Evolutionary conservation across 2,329 filamentous ascomycete species (phyloP).

Genomic region (Nannizziopsis barbatae): DNA sequence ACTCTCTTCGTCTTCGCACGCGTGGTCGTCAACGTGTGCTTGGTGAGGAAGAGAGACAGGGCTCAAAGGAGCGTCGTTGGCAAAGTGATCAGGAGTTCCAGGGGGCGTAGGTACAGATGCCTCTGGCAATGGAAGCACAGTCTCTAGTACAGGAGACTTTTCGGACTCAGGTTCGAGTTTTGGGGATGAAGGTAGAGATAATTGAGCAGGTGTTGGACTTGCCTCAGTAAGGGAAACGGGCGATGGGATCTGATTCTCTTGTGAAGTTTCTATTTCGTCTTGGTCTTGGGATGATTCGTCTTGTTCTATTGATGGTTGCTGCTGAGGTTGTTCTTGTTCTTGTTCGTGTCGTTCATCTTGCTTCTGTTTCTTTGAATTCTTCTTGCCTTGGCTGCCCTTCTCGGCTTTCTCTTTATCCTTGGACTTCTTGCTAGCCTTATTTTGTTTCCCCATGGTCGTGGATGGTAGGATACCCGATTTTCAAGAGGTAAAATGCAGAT

Average conservation of each 20-base stretch:
- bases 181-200: constrained; percentile 10
- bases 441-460: constrained; percentile 11
- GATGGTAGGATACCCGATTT: constrained; percentile 2
- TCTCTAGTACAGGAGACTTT: constrained; percentile 16
- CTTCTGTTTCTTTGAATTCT: constrained; percentile 12
- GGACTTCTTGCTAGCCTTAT: constrained; percentile 9
- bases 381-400: constrained; percentile 12
- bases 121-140: constrained; percentile 12
- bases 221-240: not conserved
- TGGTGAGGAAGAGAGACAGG: constrained; percentile 1
- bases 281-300: constrained; percentile 2
- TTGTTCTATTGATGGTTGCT: not conserved
- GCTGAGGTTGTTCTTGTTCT: constrained; percentile 8
- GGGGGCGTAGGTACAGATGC: constrained; percentile 13
- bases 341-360: constrained; percentile 7
- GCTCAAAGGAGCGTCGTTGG: constrained; percentile 5
- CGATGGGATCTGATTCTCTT: not conserved
- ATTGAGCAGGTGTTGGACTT: constrained; percentile 6
- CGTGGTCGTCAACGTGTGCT: constrained; percentile 5
- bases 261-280: constrained; percentile 9
- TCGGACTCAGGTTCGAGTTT: not conserved
- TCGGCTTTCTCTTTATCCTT: constrained; percentile 12
- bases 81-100: constrained; percentile 11
- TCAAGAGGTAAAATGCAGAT: constrained; percentile 1
- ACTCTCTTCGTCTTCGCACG: not conserved